A percentile compares a stretch with the other conserved stretches of the same genome.
Evolutionary conservation across 2,329 filamentous ascomycete genomes (phyloP).

Genomic region (Beauveria scarabaeidicola): DNA sequence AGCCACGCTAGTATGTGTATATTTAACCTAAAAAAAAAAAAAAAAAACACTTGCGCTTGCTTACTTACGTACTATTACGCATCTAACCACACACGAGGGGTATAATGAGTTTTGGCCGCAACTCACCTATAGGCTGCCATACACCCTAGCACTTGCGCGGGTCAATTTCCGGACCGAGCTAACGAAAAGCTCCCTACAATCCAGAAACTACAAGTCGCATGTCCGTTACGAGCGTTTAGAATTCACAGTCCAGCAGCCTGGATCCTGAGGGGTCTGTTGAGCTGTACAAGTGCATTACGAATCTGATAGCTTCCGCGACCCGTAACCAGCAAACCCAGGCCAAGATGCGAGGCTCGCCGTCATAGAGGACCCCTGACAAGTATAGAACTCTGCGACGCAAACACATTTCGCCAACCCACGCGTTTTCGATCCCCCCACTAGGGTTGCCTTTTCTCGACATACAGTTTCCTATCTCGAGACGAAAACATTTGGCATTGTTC

Average conservation of each 20-base stretch:
- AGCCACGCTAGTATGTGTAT: no score
- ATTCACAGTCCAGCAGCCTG: neutral
- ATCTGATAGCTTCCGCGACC: neutral
- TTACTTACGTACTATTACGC: no score
- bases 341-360: conserved; percentile 3
- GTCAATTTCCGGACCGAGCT: conserved; percentile 29
- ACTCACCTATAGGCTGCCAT: no score
- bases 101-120: no score
- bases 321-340: neutral
- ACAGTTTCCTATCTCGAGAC: neutral
- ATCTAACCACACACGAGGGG: no score
- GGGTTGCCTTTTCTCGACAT: neutral
- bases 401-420: neutral
- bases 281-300: neutral
- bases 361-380: conserved; percentile 9
- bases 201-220: conserved; percentile 1
- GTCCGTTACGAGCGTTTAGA: neutral
- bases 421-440: neutral
- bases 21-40: no score
- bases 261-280: neutral
- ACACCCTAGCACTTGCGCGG: conserved; percentile 17
- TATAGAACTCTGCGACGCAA: neutral
- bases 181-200: conserved; percentile 10
- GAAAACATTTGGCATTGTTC: neutral
- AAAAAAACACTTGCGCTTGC: no score